A percentile compares a stretch with the other conserved stretches of the same genome.
These are phyloP conservation scores for Vitellaria paradoxa DNA, from an alignment of 179 eudicot genomes.

Conservation along the genomic window DNA sequence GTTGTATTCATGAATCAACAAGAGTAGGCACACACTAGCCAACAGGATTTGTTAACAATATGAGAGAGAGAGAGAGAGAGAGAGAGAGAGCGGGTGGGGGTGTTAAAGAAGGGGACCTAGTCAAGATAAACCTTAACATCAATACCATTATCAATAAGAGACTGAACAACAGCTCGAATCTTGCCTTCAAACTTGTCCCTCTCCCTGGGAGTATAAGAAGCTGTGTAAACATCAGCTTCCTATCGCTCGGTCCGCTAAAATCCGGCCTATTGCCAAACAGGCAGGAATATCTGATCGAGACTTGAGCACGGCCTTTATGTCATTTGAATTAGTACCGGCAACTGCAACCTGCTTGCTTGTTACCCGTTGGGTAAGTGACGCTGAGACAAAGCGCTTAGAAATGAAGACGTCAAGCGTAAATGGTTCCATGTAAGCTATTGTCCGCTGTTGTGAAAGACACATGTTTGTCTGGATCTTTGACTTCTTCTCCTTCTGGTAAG, in stretches of 20 bases:
- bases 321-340: constrained; percentile 96
- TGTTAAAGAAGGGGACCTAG: no score
- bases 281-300: constrained; percentile 92
- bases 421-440: constrained; percentile 90
- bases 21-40: no score
- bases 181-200: constrained; percentile 94
- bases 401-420: constrained; percentile 87
- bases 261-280: constrained; percentile 75
- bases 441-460: constrained; percentile 77
- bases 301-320: constrained; percentile 73
- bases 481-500: constrained; percentile 87
- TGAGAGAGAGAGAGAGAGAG: no score
- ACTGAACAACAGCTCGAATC: constrained; percentile 94
- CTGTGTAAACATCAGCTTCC: constrained; percentile 97
- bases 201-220: constrained; percentile 84
- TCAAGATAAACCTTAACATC: constrained; percentile 85
- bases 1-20: no score
- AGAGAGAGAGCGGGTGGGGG: no score
- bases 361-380: constrained; percentile 86
- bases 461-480: constrained; percentile 79
- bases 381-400: constrained; percentile 92
- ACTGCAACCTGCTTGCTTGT: constrained; percentile 92
- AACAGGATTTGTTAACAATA: no score
- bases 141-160: constrained; percentile 84
- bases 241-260: constrained; percentile 74